Conservation (phyloP, 768 basidiomycete species). For the Strobilomyces dryophilus region DNA sequence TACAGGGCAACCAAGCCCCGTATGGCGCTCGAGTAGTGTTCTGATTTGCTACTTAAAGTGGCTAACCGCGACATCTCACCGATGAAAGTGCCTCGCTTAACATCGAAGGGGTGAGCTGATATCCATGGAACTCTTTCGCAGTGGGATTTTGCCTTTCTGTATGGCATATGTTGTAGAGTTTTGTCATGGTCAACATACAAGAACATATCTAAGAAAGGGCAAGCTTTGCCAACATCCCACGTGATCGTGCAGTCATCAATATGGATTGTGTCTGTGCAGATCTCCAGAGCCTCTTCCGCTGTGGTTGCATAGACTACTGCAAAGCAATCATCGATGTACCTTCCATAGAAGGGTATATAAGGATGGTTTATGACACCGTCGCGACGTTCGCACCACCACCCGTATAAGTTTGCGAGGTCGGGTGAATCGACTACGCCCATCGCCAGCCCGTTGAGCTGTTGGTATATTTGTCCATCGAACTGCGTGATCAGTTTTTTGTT, state of each 20-base stretch:
- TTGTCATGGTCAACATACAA: not conserved
- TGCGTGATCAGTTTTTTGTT: not conserved
- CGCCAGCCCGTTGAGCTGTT: not conserved
- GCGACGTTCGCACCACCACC: not conserved
- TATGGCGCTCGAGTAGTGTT: not conserved
- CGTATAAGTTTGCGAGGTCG: slow-evolving; percentile 12
- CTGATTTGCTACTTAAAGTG: not conserved
- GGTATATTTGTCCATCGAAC: not conserved
- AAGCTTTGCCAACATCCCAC: not conserved
- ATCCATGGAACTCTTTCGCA: slow-evolving; percentile 6
- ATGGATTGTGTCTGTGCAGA: not conserved
- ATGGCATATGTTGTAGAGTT: not conserved
- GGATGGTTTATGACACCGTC: not conserved
- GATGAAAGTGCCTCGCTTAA: slow-evolving; percentile 5
- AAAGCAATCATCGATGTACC: not conserved
- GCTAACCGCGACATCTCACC: not conserved
- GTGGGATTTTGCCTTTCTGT: not conserved
- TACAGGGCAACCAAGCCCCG: not conserved
- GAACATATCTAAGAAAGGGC: not conserved
- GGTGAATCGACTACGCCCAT: slow-evolving; percentile 13
- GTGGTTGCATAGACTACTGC: not conserved
- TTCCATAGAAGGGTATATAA: not conserved
- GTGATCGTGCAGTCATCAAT: slow-evolving; percentile 6
- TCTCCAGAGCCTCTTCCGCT: not conserved
- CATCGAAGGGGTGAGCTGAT: not conserved